Percentiles rank a stretch among this genome's conserved stretches.
Evolutionary conservation across 306 rosid species (phyloP).

Genomic region (Chamaecrista fasciculata): DNA sequence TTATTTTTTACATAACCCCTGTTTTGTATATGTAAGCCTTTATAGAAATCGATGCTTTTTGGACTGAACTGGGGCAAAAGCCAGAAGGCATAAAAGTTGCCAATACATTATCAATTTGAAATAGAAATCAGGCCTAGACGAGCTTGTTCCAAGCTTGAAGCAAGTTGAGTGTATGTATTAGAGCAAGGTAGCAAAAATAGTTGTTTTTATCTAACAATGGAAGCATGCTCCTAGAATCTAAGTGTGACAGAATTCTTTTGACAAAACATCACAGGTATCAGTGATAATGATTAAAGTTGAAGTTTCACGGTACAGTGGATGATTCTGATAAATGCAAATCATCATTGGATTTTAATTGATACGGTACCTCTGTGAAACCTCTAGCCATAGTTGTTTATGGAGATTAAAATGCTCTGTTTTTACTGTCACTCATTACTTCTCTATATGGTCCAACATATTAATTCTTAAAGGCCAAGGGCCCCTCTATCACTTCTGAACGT

Average conservation of each 20-base stretch:
- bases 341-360: not conserved
- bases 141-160: not conserved
- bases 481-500: no score
- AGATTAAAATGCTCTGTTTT: no score
- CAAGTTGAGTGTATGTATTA: not conserved
- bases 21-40: not conserved
- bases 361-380: not conserved
- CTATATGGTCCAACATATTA: no score
- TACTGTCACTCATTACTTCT: no score
- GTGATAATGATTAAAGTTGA: no score
- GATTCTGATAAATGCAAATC: not conserved
- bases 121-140: not conserved
- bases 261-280: not conserved
- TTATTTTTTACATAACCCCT: conserved; percentile 4
- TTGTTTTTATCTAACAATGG: not conserved
- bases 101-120: not conserved
- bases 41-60: not conserved
- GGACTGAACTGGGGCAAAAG: not conserved
- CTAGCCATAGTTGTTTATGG: no score
- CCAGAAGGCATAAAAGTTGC: no score
- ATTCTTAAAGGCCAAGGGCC: no score
- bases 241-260: not conserved
- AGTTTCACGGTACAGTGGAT: not conserved
- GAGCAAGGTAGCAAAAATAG: not conserved
- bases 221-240: not conserved